Conservation (phyloP, 768 basidiomycete genomes). For the Rhodocollybia butyracea region DNA sequence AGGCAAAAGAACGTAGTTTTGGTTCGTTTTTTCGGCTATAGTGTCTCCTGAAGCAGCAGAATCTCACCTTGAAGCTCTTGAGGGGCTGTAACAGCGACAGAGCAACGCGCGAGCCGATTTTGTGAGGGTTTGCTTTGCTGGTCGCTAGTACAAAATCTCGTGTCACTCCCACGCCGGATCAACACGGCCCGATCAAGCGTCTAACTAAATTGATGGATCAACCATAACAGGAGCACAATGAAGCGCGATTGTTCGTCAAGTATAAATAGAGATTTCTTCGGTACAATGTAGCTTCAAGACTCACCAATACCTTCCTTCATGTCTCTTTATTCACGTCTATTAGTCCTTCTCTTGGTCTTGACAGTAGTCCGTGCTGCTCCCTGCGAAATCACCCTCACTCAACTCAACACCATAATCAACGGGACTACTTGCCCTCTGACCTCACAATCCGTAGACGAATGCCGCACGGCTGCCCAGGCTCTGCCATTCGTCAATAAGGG, state of each 20-base stretch:
- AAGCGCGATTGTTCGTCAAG: conserved; percentile 2
- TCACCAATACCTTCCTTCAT: neutral
- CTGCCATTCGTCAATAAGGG: conserved; percentile 21
- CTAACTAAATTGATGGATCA: too few species aligned
- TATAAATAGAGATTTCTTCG: neutral
- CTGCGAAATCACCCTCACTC: conserved; percentile 12
- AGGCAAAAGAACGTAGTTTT: neutral
- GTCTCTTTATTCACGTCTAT: neutral
- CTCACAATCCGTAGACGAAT: conserved; percentile 15
- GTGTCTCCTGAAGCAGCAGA: neutral
- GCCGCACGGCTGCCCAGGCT: conserved; percentile 18
- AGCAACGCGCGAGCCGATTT: neutral
- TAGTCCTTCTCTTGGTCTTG: neutral
- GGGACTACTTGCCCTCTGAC: conserved; percentile 12
- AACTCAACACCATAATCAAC: conserved; percentile 16
- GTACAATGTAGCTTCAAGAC: neutral
- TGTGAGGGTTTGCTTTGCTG: too few species aligned
- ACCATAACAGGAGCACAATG: neutral
- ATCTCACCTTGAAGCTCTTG: conserved; percentile 8
- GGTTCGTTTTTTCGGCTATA: neutral
- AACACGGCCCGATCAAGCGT: too few species aligned
- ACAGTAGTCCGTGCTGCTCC: neutral
- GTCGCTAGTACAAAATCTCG: too few species aligned
- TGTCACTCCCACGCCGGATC: too few species aligned
- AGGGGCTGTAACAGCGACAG: neutral